Evolutionary conservation across 805 yeast genomes (phyloP).

Genomic region (Lachancea cidri): DNA sequence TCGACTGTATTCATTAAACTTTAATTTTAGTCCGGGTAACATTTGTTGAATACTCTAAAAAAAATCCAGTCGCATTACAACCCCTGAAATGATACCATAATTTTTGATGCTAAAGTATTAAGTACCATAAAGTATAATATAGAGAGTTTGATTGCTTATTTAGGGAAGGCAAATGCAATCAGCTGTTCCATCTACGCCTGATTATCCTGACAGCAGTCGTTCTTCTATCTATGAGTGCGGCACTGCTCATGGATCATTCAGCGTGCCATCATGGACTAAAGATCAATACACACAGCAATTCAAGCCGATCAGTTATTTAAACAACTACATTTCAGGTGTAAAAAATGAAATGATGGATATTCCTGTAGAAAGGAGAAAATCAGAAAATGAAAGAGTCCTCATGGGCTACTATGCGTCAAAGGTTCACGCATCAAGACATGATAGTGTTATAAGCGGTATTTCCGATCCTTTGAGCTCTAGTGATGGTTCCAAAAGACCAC

Average conservation of each 20-base stretch:
- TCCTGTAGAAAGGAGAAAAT: slow-evolving; percentile 7
- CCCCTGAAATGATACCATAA: no score
- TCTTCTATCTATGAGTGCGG: background rate
- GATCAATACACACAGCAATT: background rate
- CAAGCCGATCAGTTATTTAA: slow-evolving; percentile 1
- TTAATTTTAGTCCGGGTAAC: background rate
- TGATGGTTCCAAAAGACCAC: slow-evolving; percentile 1
- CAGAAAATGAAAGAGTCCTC: slow-evolving; percentile 6
- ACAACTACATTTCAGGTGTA: slow-evolving; percentile 5
- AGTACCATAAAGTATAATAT: background rate
- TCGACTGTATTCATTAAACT: no score
- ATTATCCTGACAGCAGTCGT: background rate
- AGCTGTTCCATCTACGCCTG: background rate
- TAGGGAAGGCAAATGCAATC: background rate
- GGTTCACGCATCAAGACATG: slow-evolving; percentile 3
- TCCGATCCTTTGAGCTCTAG: slow-evolving; percentile 2
- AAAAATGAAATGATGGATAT: slow-evolving; percentile 3
- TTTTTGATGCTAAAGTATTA: background rate
- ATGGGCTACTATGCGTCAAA: slow-evolving; percentile 8
- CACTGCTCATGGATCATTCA: background rate
- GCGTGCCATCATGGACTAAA: slow-evolving; percentile 1
- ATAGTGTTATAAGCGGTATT: slow-evolving; percentile 5
- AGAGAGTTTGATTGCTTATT: background rate
- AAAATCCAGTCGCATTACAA: background rate
- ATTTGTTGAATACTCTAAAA: background rate